Base-by-base conservation (phyloP, 139 green algal species). In the Raphidocelis subcapitata region DNA sequence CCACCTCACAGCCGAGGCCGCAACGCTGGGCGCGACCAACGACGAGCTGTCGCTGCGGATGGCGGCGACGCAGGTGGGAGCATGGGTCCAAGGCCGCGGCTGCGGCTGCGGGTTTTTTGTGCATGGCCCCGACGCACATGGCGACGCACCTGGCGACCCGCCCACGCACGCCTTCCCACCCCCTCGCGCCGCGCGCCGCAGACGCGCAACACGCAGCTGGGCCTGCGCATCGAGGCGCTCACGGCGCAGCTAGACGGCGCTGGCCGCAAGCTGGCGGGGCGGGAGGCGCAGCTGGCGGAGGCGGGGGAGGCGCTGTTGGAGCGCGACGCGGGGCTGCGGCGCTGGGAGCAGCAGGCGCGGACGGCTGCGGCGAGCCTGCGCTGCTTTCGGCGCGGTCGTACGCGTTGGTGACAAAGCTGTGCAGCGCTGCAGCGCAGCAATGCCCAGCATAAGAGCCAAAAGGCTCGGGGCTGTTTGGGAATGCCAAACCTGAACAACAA, bases 191-290 rank as follows among this genome's bases (percentile, higher is more conserved):
- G 41, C 8, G 12, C 8, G 8, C 8, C 41, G 12, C 54, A 77
- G 5, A 65, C 46, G 1, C 70, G 70, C 49, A 77, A 77, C 47
- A 77, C 61, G 16, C 70, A 77, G 70, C 70, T 77, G 20, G 41
- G 21, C 0, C 44, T 77, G 70, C 70, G 69, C 59, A 3, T 77
- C 16, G 70, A 77, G 33, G 70, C 60, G 21, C 3, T 69, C 2
- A 29, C 31, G 10, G 70, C 70, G 5, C 46, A 62, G 12, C 24
- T 77, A 31, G n/a, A 37, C 35, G 47, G 14, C 15, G 60, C 60
- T 33, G 60, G 69, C 44, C 60, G 62, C 59, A 47, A 69, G 70
- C 59, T 69, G 47, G 21, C 26, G 1, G 62, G 61, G 28, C 65
- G 62, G 10, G 62, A 70, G 61, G 26, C 26, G 10, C 29, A 21